Base-by-base conservation (phyloP, 768 basidiomycete genomes). In the Trametes cingulata region DNA sequence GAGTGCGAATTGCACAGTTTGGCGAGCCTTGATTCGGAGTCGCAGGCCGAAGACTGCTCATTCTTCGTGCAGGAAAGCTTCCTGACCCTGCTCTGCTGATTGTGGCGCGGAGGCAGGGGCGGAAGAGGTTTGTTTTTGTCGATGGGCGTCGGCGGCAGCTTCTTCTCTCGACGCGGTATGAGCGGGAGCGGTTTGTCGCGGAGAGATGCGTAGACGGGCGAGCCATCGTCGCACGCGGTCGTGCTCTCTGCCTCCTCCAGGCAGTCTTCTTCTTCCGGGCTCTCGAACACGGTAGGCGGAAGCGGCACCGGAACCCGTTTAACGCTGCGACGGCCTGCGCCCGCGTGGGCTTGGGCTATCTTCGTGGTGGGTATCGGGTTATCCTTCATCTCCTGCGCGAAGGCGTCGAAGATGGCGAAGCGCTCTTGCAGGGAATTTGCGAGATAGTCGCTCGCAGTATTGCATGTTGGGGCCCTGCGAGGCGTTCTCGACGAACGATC, bases 241-340 rank as follows among this genome's bases (percentile, higher is more conserved):
- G 56, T 57, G 56, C 56, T 57, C 39, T 57, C 56, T 25, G 56
- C 47, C 39, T 57, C 56, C 25, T 49, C 56, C 10, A 57, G 47
- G 37, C 41, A 49, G 19, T 57, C 56, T 24, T 57, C 55, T 33
- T 56, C 55, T 41, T 49, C 47, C 7, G 40, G 56, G 56, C 47
- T 49, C 47, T 57, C 56, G 17, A 42, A 36, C 3, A 57, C 47
- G 12, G 56, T 27, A 17, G 56, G 56, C 42, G n/a, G 40, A 9
- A 41, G n/a, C 37, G 48, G 56, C 27, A 57, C 47, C 39, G 56
- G 47, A 19, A 57, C 47, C n/a, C 56, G 56, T 42, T 49, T 57
- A n/a, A 57, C 56, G 56, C 47, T 41, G 56, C 56, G 56, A 19
- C 56, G 56, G 35, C 39, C 47, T 57, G 56, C 56, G 27, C 27